Conservation (phyloP, 495 filamentous ascomycete genomes). For the Penicillium crystallinum region DNA sequence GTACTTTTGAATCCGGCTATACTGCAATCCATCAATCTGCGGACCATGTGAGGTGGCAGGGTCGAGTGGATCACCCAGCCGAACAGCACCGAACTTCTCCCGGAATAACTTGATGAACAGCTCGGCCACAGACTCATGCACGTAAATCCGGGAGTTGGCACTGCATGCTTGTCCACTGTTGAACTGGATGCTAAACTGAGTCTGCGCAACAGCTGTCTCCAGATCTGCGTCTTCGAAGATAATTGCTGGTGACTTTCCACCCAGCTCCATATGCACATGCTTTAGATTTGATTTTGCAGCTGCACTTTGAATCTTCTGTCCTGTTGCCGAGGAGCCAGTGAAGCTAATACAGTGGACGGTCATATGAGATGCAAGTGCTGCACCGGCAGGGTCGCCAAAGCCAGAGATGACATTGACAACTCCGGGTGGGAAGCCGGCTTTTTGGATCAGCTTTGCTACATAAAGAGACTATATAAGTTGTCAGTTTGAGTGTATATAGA, state of each 20-base stretch:
- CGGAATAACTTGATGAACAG: slow-evolving; percentile 69
- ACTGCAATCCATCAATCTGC: slow-evolving; percentile 77
- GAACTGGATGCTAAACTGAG: slow-evolving; percentile 61
- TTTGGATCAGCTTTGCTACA: slow-evolving; percentile 66
- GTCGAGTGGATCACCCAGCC: slow-evolving; percentile 73
- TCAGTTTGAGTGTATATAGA: slow-evolving; percentile 51
- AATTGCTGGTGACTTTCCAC: slow-evolving; percentile 82
- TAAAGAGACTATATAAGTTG: slow-evolving; percentile 59
- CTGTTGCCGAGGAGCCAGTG: slow-evolving; percentile 79
- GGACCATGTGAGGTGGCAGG: slow-evolving; percentile 73
- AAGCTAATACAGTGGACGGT: slow-evolving; percentile 85
- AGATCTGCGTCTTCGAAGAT: slow-evolving; percentile 88
- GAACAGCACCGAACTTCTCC: slow-evolving; percentile 56
- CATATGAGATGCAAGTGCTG: slow-evolving; percentile 46
- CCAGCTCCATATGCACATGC: slow-evolving; percentile 88
- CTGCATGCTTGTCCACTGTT: slow-evolving; percentile 91
- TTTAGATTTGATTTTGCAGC: slow-evolving; percentile 79
- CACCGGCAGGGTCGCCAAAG: slow-evolving; percentile 47
- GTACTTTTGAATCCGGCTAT: slow-evolving; percentile 71
- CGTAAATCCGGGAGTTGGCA: slow-evolving; percentile 80
- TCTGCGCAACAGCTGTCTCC: slow-evolving; percentile 75
- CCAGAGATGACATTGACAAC: slow-evolving; percentile 53
- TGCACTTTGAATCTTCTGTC: slow-evolving; percentile 80
- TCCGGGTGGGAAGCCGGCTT: slow-evolving; percentile 51
- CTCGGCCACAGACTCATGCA: slow-evolving; percentile 76